Base-by-base conservation (phyloP, 176 grass and related monocot species). In the Aegilops tauschii region DNA sequence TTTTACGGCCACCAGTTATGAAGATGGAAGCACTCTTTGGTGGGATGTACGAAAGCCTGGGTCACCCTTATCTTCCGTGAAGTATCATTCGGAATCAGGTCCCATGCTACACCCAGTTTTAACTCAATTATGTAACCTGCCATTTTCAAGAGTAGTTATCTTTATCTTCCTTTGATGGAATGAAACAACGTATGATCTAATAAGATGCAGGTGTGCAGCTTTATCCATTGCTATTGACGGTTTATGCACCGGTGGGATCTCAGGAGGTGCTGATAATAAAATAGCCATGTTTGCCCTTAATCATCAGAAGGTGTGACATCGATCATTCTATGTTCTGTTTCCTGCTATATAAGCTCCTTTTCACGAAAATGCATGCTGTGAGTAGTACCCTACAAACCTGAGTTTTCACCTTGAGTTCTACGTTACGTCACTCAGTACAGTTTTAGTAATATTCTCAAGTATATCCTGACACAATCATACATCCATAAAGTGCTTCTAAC, bases 21-120 rank as follows among this genome's bases (percentile, higher is more conserved):
- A 98, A 88, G 96, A 98, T 89, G 96, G 96, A 86, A 98, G 93
- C 84, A 98, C 93, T 69, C 93, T 98, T 79, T 95, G 93, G 93
- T 98, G 96, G 96, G 96, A 98, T 90, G 52, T 95, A 84, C 88
- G 96, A 58, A 94, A 91, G 32, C 91, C 96, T 86, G 78, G 80
- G 10, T 32, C 84, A 18, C 93, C 96, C 75, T 52, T 98, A 69
- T 89, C 78, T 67, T 91, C 93, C 42, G 86, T 89, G 37, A 95
- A 94, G 86, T 95, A 84, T 77, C 96, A 98, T 88, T 95, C 88
- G 54, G 96, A 98, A 89, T 87, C 92, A 95, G 96, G 96, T 98
- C 54, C 73, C 28, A 18, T 88, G 20, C 36, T 31, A 42, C 70
- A 28, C 5, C 16, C 69, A 63, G 28, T 68, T 52, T 76, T 69